These are phyloP conservation scores for Rasamsonia emersonii DNA, from an alignment of 2,329 filamentous ascomycete genomes.

Conservation along the genomic window DNA sequence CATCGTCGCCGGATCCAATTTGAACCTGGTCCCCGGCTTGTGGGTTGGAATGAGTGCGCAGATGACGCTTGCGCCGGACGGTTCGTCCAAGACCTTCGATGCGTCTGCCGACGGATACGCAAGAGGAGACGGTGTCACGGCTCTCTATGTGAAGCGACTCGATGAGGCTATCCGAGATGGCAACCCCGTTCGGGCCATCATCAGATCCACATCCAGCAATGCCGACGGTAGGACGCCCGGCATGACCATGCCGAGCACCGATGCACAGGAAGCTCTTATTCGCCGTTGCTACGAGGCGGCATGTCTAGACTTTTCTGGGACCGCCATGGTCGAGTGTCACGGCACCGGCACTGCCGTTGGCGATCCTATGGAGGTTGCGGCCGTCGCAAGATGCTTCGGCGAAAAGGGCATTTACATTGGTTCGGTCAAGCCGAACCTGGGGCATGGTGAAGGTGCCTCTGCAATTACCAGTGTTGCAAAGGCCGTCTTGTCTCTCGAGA, in stretches of 20 bases:
- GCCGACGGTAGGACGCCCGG: slow-evolving; percentile 30
- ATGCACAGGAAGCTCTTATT: slow-evolving; percentile 31
- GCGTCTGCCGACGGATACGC: slow-evolving; percentile 43
- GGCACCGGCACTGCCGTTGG: slow-evolving; percentile 25
- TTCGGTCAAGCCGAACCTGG: slow-evolving; percentile 22
- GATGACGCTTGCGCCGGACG: no score
- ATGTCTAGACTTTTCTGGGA: slow-evolving; percentile 22
- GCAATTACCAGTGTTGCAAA: slow-evolving; percentile 18
- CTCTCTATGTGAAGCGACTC: slow-evolving; percentile 40
- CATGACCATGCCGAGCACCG: slow-evolving; percentile 30
- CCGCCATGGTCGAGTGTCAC: slow-evolving; percentile 28
- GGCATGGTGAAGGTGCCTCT: slow-evolving; percentile 16
- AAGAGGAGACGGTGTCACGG: slow-evolving; percentile 40
- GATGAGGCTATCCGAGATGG: slow-evolving; percentile 39
- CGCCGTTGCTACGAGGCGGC: slow-evolving; percentile 25
- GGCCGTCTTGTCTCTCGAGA: slow-evolving; percentile 12
- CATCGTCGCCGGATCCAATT: no score
- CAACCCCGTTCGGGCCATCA: slow-evolving; percentile 24
- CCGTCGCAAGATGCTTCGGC: slow-evolving; percentile 14
- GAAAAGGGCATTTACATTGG: slow-evolving; percentile 10
- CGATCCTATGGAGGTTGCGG: slow-evolving; percentile 21
- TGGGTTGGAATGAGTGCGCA: no score
- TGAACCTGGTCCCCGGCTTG: no score
- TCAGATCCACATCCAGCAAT: slow-evolving; percentile 17
- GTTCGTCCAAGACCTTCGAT: no score